Conservation (phyloP, 2,329 filamentous ascomycete genomes). For the Colletotrichum tofieldiae region DNA sequence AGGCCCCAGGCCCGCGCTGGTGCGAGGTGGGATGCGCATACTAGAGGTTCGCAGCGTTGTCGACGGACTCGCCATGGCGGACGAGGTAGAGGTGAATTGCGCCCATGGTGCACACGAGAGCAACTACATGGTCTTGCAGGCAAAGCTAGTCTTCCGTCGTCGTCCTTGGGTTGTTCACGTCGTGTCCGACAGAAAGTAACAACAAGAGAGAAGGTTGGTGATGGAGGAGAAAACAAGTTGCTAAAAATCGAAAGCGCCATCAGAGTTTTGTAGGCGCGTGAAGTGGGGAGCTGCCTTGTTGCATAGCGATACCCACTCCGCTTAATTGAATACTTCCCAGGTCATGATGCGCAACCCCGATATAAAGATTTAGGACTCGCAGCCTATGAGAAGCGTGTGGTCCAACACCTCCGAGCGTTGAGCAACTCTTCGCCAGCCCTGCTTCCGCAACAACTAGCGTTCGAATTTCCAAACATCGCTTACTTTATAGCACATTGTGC, state of each 20-base stretch:
- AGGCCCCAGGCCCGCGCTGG: slow-evolving; percentile 23
- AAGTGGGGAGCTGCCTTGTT: background rate
- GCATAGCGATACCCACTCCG: background rate
- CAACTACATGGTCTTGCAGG: slow-evolving; percentile 27
- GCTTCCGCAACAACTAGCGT: too few species aligned
- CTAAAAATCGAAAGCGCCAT: background rate
- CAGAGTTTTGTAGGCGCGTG: slow-evolving; percentile 26
- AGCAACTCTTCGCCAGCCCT: too few species aligned
- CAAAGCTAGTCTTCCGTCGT: background rate
- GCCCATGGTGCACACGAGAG: slow-evolving; percentile 32
- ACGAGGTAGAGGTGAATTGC: slow-evolving; percentile 75
- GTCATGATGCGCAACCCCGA: background rate
- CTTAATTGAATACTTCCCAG: too few species aligned
- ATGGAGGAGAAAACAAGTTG: too few species aligned
- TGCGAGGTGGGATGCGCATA: slow-evolving; percentile 55
- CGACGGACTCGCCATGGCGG: slow-evolving; percentile 90
- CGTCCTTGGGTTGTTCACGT: slow-evolving; percentile 6
- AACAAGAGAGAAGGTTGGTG: background rate
- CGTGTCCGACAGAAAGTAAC: background rate
- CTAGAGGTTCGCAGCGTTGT: slow-evolving; percentile 87
- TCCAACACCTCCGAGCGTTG: too few species aligned
- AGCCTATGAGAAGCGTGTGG: too few species aligned
- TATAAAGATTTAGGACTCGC: background rate
- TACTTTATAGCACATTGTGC: too few species aligned
- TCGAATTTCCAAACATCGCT: too few species aligned